These are phyloP conservation scores for Thelephora aurantiotincta DNA, from an alignment of 768 basidiomycete genomes.

Conservation along the genomic window DNA sequence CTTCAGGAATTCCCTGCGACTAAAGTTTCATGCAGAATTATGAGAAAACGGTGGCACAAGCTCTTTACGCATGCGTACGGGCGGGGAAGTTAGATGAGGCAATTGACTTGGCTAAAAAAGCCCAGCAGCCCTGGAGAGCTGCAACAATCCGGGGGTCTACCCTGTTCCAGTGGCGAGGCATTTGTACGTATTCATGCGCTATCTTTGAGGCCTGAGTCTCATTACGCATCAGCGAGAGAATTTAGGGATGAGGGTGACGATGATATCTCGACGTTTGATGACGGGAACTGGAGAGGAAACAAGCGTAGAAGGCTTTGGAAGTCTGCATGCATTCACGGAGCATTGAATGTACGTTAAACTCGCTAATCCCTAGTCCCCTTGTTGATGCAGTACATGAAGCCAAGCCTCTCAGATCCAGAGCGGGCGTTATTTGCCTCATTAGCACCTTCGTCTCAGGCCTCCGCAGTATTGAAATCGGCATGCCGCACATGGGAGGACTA, in stretches of 20 bases:
- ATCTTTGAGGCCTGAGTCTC: background rate
- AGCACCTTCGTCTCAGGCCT: conserved; percentile 55
- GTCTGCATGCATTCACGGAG: conserved; percentile 64
- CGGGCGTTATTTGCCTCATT: conserved; percentile 84
- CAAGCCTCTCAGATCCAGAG: conserved; percentile 51
- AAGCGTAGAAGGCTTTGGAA: conserved; percentile 77
- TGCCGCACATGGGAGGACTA: conserved; percentile 93
- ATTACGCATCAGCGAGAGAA: conserved; percentile 26
- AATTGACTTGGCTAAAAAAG: conserved; percentile 63
- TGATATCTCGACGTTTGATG: conserved; percentile 26
- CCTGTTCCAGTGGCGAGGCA: conserved; percentile 60
- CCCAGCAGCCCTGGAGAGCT: conserved; percentile 86
- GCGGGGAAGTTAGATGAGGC: conserved; percentile 81
- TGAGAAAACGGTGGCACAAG: conserved; percentile 65
- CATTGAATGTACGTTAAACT: conserved; percentile 47
- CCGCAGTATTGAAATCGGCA: conserved; percentile 48
- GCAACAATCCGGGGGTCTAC: conserved; percentile 77
- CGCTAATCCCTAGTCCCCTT: background rate
- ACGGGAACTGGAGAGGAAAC: conserved; percentile 60
- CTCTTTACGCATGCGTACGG: conserved; percentile 70
- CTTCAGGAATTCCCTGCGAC: background rate
- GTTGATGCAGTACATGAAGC: conserved; percentile 18
- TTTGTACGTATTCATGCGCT: conserved; percentile 33
- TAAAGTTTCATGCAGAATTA: conserved; percentile 38
- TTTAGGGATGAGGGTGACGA: conserved; percentile 32